A percentile compares a stretch with the other conserved stretches of the same genome.
Evolutionary conservation across 23 red algal genomes (phyloP).

Genomic region (Gracilariopsis chorda): DNA sequence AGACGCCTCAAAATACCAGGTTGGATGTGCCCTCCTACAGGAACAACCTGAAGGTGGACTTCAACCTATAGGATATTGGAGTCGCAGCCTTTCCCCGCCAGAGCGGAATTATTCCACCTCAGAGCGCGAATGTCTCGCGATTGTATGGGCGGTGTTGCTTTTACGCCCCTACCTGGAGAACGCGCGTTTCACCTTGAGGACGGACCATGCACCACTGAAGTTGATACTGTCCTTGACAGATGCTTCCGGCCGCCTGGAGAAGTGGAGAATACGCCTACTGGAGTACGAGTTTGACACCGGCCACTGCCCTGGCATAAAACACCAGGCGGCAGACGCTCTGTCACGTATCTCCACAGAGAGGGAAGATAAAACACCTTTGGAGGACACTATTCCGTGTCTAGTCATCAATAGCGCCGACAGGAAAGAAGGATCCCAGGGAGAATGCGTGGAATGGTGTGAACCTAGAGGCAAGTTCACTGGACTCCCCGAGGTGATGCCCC

Average conservation of each 20-base stretch:
- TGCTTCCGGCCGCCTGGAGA: not conserved
- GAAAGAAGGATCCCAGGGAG: not conserved
- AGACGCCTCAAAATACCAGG: too few species aligned
- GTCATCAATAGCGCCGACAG: not conserved
- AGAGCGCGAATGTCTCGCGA: not conserved
- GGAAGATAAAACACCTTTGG: not conserved
- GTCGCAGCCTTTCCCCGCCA: not conserved
- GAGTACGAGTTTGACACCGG: constrained; percentile 39
- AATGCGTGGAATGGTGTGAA: not conserved
- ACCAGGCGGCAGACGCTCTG: constrained; percentile 6
- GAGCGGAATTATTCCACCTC: not conserved
- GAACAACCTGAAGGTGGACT: constrained; percentile 2
- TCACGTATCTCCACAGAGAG: constrained; percentile 17
- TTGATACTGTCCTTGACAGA: constrained; percentile 7
- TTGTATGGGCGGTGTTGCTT: constrained; percentile 14
- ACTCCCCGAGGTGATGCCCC: not conserved
- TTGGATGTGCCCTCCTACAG: too few species aligned
- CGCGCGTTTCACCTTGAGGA: not conserved
- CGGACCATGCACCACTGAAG: not conserved
- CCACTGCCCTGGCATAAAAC: constrained; percentile 12
- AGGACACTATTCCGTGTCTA: not conserved
- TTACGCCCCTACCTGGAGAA: constrained; percentile 12
- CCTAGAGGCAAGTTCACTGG: not conserved
- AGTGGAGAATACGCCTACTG: constrained; percentile 8
- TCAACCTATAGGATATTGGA: constrained; percentile 16